A percentile compares a stretch with the other conserved stretches of the same genome.
These are phyloP conservation scores for Lenwebbia sp. DNA, from an alignment of 345 rosid genomes.

Conservation along the genomic window DNA sequence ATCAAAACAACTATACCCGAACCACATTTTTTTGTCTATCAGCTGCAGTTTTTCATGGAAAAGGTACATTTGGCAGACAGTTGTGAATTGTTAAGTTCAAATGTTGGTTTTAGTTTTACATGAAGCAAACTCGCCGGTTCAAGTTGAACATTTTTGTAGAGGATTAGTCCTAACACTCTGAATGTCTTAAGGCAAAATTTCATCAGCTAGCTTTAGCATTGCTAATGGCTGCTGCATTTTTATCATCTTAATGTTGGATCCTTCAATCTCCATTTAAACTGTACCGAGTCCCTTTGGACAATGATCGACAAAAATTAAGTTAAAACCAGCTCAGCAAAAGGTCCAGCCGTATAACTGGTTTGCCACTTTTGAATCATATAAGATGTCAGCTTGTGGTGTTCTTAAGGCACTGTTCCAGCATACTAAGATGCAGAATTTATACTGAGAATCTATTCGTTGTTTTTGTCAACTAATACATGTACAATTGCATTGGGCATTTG, in stretches of 20 bases:
- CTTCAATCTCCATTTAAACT: neutral
- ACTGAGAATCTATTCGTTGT: neutral
- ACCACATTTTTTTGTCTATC: neutral
- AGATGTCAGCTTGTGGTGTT: neutral
- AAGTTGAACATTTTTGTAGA: neutral
- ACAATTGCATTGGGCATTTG: neutral
- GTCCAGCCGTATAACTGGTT: neutral
- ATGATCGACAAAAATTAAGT: neutral
- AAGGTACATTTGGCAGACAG: neutral
- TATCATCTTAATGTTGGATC: neutral
- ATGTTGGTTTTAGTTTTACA: neutral
- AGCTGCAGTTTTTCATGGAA: neutral
- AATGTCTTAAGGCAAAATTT: neutral
- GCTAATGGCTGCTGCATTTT: neutral
- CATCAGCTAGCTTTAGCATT: neutral
- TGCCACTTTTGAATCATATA: neutral
- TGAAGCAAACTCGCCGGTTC: neutral
- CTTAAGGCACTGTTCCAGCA: neutral
- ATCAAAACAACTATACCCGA: neutral
- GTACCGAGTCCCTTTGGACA: neutral
- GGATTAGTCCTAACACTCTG: neutral
- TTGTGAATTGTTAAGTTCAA: neutral
- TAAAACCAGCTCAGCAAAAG: neutral
- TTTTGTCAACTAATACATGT: neutral
- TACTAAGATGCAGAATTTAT: neutral